These are phyloP conservation scores for Fusarium austroafricanum DNA, from an alignment of 2,329 filamentous ascomycete genomes.

Conservation along the genomic window DNA sequence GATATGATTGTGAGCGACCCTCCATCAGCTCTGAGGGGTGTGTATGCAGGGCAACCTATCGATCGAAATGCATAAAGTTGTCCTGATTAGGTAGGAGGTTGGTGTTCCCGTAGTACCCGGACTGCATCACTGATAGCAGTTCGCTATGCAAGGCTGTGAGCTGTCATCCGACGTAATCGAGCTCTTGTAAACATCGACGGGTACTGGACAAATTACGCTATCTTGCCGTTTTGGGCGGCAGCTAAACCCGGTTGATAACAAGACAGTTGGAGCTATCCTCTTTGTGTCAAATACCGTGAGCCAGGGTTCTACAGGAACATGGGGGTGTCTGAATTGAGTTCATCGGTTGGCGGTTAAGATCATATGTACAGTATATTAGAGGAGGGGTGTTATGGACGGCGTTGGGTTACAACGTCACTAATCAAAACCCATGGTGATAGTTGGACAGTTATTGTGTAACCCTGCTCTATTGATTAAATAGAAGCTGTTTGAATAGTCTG, in stretches of 20 bases:
- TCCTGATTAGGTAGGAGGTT: conserved; percentile 1
- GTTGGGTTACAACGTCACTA: conserved; percentile 1
- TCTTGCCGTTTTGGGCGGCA: conserved; percentile 34
- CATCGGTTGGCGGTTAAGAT: conserved; percentile 20
- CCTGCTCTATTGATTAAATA: conserved; percentile 2
- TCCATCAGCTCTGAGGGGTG: conserved; percentile 8
- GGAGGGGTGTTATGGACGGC: conserved; percentile 10
- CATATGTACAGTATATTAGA: not conserved
- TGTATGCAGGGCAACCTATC: conserved; percentile 10
- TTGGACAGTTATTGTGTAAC: conserved; percentile 8
- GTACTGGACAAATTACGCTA: conserved; percentile 3
- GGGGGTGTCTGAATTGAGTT: conserved; percentile 35
- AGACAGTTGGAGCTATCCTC: conserved; percentile 23
- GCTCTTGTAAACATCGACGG: not conserved
- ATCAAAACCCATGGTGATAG: conserved; percentile 15
- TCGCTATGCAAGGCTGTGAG: conserved; percentile 36
- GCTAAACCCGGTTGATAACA: conserved; percentile 30
- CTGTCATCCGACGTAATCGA: conserved; percentile 14
- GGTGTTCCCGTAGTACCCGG: conserved; percentile 21
- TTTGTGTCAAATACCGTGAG: conserved; percentile 21
- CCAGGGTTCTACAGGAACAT: conserved; percentile 24
- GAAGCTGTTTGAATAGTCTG: not conserved
- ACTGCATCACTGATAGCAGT: not conserved
- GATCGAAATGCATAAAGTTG: conserved; percentile 22
- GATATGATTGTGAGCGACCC: conserved; percentile 12